Conservation (phyloP, 768 basidiomycete species). For the Lanmaoa rubissima region DNA sequence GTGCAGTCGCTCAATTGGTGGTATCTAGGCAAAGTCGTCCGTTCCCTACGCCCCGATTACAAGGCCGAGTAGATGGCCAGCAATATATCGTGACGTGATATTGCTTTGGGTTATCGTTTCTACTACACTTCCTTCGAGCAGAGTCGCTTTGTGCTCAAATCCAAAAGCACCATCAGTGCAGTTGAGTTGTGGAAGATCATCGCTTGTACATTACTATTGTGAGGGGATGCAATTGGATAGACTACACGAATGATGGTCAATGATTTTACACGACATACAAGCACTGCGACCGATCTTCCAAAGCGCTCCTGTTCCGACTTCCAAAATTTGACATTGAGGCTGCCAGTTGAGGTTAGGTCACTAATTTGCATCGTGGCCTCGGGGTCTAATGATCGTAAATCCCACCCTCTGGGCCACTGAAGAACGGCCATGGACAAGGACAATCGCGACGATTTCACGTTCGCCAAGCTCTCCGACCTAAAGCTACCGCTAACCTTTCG, state of each 20-base stretch:
- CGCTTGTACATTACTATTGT: constrained; percentile 17
- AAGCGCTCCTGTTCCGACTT: background rate
- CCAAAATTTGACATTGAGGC: background rate
- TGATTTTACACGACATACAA: background rate
- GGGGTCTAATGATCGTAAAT: background rate
- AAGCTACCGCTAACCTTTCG: constrained; percentile 85
- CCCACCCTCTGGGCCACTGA: background rate
- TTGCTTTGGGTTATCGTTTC: constrained; percentile 5
- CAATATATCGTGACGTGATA: constrained; percentile 4
- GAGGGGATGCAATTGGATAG: background rate
- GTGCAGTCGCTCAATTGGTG: constrained; percentile 6
- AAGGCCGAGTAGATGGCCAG: constrained; percentile 51
- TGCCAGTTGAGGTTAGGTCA: background rate
- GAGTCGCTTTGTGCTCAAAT: constrained; percentile 11
- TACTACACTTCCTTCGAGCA: constrained; percentile 7
- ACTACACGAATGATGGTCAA: background rate
- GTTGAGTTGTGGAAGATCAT: constrained; percentile 7
- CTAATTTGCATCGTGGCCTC: background rate
- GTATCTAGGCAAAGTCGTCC: constrained; percentile 76
- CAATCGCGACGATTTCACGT: constrained; percentile 86
- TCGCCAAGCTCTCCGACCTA: constrained; percentile 86
- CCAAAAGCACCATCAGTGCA: constrained; percentile 31
- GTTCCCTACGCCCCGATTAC: constrained; percentile 83
- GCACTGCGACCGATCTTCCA: background rate
- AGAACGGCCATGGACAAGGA: constrained; percentile 50